A percentile compares a stretch with the other conserved stretches of the same genome.
These are phyloP conservation scores for Trichophyton rubrum DNA, from an alignment of 2,329 filamentous ascomycete species.

Conservation along the genomic window DNA sequence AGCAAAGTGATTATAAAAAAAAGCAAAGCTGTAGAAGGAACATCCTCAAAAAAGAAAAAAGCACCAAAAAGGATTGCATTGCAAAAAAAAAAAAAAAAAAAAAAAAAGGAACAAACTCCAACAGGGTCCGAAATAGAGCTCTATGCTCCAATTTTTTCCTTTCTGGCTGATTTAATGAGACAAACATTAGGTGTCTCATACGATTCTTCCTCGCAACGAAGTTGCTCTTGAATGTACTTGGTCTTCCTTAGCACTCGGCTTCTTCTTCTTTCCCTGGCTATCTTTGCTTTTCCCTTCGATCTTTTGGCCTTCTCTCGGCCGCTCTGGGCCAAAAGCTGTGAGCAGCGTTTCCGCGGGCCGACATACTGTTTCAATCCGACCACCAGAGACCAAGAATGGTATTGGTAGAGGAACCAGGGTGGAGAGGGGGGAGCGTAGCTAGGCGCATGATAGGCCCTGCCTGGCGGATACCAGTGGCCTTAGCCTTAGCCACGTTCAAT, in stretches of 20 bases:
- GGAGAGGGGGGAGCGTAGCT: neutral
- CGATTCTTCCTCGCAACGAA: neutral
- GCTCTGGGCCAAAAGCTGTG: neutral
- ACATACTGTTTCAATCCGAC: constrained; percentile 1
- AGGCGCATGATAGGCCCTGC: constrained; percentile 7
- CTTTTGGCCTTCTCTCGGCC: neutral
- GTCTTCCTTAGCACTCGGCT: neutral
- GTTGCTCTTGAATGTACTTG: neutral
- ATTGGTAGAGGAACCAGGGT: neutral
- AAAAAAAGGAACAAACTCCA: neutral
- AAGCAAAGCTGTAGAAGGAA: neutral
- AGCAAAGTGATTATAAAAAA: neutral
- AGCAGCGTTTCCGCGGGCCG: constrained; percentile 2
- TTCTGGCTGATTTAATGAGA: constrained; percentile 2
- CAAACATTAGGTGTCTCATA: constrained; percentile 3
- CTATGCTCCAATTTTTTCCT: constrained; percentile 3
- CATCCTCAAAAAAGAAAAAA: neutral
- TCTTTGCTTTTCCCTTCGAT: neutral
- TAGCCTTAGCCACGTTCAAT: constrained; percentile 6
- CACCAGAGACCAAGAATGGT: neutral
- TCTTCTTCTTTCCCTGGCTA: neutral
- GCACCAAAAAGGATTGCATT: neutral
- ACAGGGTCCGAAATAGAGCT: constrained; percentile 1
- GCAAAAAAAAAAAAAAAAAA: neutral
- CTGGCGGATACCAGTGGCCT: constrained; percentile 10